A percentile compares a stretch with the other conserved stretches of the same genome.
Evolutionary conservation across 2,329 filamentous ascomycete species (phyloP).

Genomic region (Claviceps arundinis): DNA sequence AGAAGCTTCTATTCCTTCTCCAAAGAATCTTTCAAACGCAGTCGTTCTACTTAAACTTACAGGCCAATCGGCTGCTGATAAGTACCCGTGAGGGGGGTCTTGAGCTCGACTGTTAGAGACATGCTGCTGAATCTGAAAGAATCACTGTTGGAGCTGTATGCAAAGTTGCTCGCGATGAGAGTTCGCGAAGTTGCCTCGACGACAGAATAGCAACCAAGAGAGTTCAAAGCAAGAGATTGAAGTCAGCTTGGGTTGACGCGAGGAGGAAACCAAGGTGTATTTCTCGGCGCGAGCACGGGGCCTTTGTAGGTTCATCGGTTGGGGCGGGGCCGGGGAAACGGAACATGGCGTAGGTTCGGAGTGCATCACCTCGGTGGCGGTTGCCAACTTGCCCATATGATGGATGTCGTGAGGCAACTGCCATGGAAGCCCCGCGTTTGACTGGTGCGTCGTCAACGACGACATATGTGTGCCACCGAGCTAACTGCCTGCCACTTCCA

Average conservation of each 20-base stretch:
- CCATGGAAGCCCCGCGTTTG: neutral
- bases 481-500: too few relatives aligned
- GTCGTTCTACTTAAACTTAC: constrained; percentile 27
- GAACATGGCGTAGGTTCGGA: too few relatives aligned
- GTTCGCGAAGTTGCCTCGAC: too few relatives aligned
- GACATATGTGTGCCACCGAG: too few relatives aligned
- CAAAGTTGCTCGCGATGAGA: neutral
- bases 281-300: too few relatives aligned
- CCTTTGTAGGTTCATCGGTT: too few relatives aligned
- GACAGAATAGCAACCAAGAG: too few relatives aligned
- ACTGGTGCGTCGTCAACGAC: too few relatives aligned
- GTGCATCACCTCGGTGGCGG: neutral
- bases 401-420: neutral
- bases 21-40: neutral
- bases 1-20: neutral
- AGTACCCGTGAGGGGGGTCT: constrained; percentile 51
- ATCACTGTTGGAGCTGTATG: neutral
- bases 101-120: constrained; percentile 45
- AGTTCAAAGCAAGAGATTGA: too few relatives aligned
- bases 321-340: too few relatives aligned
- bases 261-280: too few relatives aligned
- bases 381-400: neutral
- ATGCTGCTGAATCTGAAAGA: constrained; percentile 17
- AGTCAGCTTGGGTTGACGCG: too few relatives aligned
- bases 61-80: constrained; percentile 49